Conservation (phyloP, 768 basidiomycete species). For the Xerocomellus intermedius region DNA sequence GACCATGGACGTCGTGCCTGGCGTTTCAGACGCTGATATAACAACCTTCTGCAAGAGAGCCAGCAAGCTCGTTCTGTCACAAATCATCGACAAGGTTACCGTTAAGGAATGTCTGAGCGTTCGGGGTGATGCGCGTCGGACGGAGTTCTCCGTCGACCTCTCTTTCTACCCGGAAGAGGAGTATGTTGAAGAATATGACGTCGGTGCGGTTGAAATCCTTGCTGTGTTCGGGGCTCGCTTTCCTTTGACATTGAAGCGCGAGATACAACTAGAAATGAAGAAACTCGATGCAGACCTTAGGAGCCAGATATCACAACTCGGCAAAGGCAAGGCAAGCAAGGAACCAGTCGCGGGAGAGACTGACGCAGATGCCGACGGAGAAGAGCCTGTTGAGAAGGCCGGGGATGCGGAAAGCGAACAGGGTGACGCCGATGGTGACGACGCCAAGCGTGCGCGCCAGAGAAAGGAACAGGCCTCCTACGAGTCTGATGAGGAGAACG, state of each 20-base stretch:
- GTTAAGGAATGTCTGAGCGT: constrained; percentile 77
- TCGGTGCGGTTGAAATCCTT: constrained; percentile 70
- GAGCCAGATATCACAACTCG: constrained; percentile 75
- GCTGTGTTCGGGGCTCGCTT: constrained; percentile 70
- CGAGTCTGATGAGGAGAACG: constrained; percentile 52
- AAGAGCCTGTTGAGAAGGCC: constrained; percentile 38
- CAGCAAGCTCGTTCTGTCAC: constrained; percentile 80
- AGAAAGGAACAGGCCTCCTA: constrained; percentile 75
- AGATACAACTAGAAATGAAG: constrained; percentile 84
- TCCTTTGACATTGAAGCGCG: constrained; percentile 77
- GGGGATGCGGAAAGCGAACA: constrained; percentile 73
- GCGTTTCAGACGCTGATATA: constrained; percentile 52
- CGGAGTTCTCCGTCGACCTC: constrained; percentile 78
- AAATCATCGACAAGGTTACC: constrained; percentile 77
- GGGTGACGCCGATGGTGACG: constrained; percentile 81
- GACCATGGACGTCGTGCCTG: constrained; percentile 70
- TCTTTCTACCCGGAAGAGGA: constrained; percentile 85
- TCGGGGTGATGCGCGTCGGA: constrained; percentile 66
- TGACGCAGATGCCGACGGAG: constrained; percentile 54
- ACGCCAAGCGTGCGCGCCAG: constrained; percentile 70
- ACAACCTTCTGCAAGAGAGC: constrained; percentile 86
- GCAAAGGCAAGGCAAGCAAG: constrained; percentile 64
- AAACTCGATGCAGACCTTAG: constrained; percentile 77
- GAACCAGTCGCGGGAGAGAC: constrained; percentile 43
- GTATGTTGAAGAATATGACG: constrained; percentile 79